phyloP scores from a whole-genome alignment of 768 basidiomycete genomes.

The Auriscalpium vulgare region DNA sequence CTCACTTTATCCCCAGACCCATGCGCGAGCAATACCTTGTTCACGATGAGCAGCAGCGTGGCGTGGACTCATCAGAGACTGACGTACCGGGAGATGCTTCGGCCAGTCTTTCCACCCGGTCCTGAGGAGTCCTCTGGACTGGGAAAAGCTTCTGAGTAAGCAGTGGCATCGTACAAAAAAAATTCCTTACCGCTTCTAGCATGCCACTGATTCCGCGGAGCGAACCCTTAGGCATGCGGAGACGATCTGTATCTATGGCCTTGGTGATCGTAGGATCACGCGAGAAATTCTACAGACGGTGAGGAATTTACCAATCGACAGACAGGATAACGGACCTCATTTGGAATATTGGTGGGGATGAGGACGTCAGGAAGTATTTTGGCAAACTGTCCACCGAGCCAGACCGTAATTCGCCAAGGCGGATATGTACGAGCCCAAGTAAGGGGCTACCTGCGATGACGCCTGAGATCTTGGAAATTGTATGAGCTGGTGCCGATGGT shows the following conservation, averaged over 20 bases:
- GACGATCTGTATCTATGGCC: too few species aligned
- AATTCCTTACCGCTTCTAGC: too few species aligned
- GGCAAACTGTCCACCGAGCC: slow-evolving; percentile 43
- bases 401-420: slow-evolving; percentile 40
- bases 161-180: not conserved
- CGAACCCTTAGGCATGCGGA: too few species aligned
- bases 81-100: slow-evolving; percentile 47
- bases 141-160: slow-evolving; percentile 3
- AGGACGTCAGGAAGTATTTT: slow-evolving; percentile 39
- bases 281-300: too few species aligned
- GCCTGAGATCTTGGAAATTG: slow-evolving; percentile 42
- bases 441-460: slow-evolving; percentile 64
- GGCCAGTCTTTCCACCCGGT: slow-evolving; percentile 54
- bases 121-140: slow-evolving; percentile 54
- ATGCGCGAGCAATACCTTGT: slow-evolving; percentile 51
- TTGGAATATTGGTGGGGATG: slow-evolving; percentile 46
- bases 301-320: too few species aligned
- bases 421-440: slow-evolving; percentile 55
- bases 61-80: not conserved
- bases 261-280: too few species aligned
- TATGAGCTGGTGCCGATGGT: slow-evolving; percentile 20
- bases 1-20: slow-evolving; percentile 54
- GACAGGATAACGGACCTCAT: slow-evolving; percentile 32
- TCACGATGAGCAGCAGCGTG: slow-evolving; percentile 1
- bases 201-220: too few species aligned